Conservation (phyloP, 169 alveolate genomes). For the Sarcocystis neurona region DNA sequence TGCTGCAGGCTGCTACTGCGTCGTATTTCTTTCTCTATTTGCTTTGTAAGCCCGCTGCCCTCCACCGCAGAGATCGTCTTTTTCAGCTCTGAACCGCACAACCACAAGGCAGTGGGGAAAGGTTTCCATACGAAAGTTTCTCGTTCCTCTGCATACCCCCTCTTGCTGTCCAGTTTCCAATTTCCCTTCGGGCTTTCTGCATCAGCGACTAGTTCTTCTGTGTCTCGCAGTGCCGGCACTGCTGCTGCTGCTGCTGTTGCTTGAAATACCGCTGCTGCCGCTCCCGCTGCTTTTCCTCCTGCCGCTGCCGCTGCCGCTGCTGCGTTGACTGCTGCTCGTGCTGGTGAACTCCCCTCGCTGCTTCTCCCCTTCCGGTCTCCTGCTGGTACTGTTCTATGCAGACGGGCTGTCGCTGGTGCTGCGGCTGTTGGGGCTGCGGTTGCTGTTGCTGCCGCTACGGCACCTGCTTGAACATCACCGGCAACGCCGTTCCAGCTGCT, state of each 20-base stretch:
- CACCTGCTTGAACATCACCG: too few species aligned
- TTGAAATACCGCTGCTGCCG: too few species aligned
- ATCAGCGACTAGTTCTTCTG: not conserved
- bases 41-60: conserved; percentile 44
- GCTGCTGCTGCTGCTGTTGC: too few species aligned
- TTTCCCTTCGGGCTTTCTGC: not conserved
- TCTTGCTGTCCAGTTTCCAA: not conserved
- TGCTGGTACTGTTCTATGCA: too few species aligned
- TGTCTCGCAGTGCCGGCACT: not conserved
- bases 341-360: not conserved
- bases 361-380: not conserved
- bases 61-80: conserved; percentile 50
- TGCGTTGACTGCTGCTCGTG: not conserved
- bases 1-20: not conserved
- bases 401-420: too few species aligned
- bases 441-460: too few species aligned
- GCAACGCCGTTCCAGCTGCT: too few species aligned
- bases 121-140: conserved; percentile 24
- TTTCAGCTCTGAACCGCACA: conserved; percentile 16
- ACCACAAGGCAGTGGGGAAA: conserved; percentile 64
- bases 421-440: too few species aligned
- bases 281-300: too few species aligned
- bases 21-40: conserved; percentile 5
- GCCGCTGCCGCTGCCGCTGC: not conserved
- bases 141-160: not conserved